Base-by-base conservation (phyloP, 352 stramenopile species). In the Blastocystis sp. region DNA sequence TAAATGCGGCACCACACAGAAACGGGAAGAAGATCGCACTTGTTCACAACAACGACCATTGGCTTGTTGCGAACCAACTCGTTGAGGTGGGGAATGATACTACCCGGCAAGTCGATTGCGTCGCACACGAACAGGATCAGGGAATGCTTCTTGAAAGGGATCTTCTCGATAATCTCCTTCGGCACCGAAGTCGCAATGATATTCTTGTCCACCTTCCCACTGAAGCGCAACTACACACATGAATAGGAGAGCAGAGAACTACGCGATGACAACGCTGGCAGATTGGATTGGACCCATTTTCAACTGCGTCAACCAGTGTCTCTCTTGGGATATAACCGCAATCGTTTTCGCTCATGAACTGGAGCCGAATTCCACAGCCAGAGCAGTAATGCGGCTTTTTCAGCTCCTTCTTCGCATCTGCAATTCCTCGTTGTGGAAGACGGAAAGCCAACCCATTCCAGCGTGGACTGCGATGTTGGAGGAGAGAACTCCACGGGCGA, bases 31-130 rank as follows among this genome's bases (percentile, higher is more conserved):
- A 77, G 66, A 77, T 77, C 66, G 23, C 11, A 40, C 34, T 77
- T 77, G 66, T 77, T 77, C 19, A 77, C 66, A n/a, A 77, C 43
- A 2, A 77, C 66, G 38, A 77, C 66, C 66, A 77, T 77, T 48
- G 66, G 66, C 40, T 77, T 77, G 10, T 77, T 60, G 40, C 60
- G 66, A 60, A 77, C 66, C 40, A 77, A 77, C 34, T 77, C 66
- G 66, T 77, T 77, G 2, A 77, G 34, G 60, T 77, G 21, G 52
- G 66, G 66, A 77, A 77, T 77, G 66, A 77, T 77, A 77, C 66
- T 77, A 3, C 66, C 66, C 66, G 66, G 66, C 7, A 77, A n/a
- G 60, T 77, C 66, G 38, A 77, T 77, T 21, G 45, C 66, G 34
- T 77, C 66, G 40, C 66, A 77, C 66, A 77, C 66, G 52, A 56